Evolutionary conservation across 2,329 filamentous ascomycete species (phyloP), one percentile per base, ranked within the genome.

Genomic region (Anthostomella pinea): DNA sequence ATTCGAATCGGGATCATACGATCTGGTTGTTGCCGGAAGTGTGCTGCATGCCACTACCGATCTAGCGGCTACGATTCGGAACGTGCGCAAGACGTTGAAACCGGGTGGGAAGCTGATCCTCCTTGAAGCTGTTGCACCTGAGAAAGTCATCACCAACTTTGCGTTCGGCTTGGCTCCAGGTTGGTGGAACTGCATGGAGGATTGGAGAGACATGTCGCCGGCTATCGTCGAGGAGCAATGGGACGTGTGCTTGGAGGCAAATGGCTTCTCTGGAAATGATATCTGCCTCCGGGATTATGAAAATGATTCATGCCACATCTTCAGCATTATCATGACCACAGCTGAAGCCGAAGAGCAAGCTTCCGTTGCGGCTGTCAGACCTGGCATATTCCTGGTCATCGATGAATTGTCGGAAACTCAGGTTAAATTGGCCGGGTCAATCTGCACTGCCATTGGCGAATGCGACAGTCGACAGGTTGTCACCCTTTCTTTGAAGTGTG

Each of bases 261-360:
- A 35, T n/a, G 52, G 53, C 3, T 54, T 49, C 33, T 48, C 46
- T 10, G 51, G 52, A 3, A 52, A 45, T 25, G 49, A 57, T 29
- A 11, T 56, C 4, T 34, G 42, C 8, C 24, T 56, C 7, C 45
- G 46, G 23, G 52, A 55, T 27, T 49, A 41, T 27, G 16, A 42
- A 10, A 30, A 42, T 11, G 47, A 51, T 6, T 30, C 21, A 10
- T 46, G 39, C 9, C 46, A 53, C 35, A 37, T 45, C 22, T 48
- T 45, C 28, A 54, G 48, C 25, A 52, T 56, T 19, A 51, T 57
- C 2, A 38, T 57, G 2, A 48, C 49, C 3, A 54, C 46, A 17
- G 49, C 49, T 9, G 24, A 35, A 8, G 38, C 33, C 11, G 26
- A 44, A 33, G 29, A 30, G 14, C 19, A n/a, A 6, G 20, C 26